Evolutionary conservation across 306 rosid species (phyloP).

Genomic region (Sechiopsis laciniata): DNA sequence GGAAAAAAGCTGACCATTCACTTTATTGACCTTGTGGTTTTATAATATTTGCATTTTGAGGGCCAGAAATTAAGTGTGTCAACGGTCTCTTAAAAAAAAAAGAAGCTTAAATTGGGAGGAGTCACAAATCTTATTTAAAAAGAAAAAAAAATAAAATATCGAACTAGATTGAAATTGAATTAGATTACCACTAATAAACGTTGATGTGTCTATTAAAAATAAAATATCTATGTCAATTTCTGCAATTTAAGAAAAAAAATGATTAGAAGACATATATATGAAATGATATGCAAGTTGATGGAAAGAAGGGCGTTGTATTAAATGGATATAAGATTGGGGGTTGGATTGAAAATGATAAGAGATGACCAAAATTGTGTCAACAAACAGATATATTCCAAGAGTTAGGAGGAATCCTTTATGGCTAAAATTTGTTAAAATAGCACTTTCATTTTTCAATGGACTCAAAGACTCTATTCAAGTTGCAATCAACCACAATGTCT

Average conservation of each 20-base stretch:
- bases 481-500: neutral
- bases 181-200: too few relatives aligned
- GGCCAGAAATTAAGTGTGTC: neutral
- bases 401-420: neutral
- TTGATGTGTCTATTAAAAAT: too few relatives aligned
- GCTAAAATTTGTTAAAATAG: neutral
- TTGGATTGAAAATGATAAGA: neutral
- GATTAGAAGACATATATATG: neutral
- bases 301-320: neutral
- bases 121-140: too few relatives aligned
- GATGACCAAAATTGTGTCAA: neutral
- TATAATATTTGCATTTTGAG: slow-evolving; percentile 7
- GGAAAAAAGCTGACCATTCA: neutral
- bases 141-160: too few relatives aligned
- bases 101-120: too few relatives aligned
- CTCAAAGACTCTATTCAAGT: neutral
- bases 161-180: too few relatives aligned
- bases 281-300: neutral
- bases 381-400: neutral
- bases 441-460: slow-evolving; percentile 8
- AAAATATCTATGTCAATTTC: neutral
- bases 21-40: neutral
- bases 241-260: neutral
- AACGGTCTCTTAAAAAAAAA: too few relatives aligned
- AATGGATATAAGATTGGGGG: neutral